Evolutionary conservation across 176 grass and related monocot species (phyloP), one percentile per base, ranked within the genome.

Genomic region (Melocanna baccifera): DNA sequence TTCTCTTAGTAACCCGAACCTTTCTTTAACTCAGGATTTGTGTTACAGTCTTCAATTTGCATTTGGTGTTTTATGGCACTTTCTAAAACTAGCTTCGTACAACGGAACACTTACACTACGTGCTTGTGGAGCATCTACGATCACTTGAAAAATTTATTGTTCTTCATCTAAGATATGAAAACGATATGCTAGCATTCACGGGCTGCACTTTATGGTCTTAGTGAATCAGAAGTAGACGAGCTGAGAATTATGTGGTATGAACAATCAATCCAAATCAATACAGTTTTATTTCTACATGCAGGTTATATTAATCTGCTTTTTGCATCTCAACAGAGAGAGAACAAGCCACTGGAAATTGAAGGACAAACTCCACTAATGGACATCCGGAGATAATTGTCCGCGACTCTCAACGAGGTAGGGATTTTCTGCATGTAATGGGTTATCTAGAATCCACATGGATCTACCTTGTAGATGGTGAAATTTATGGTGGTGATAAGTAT

Each of bases 291-390:
- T 86, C 22, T 74, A 14, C 19, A 69, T 69, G 41, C 40, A 62
- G 50, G 39, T 78, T 67, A 22, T 78, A 78, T 77, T 73, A 67
- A 75, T 42, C 74, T 71, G 7, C 46, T 72, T 83, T 78, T 12
- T 83, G 16, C 63, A 28, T 87, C 36, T 79, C 12, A 74, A 64
- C 65, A 98, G 96, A 83, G 83, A 94, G 81, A 92, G 77, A 82
- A 98, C 93, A 87, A 96, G 81, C 78, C 96, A 96, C 73, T 98
- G 96, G 96, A 98, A 94, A 88, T 32, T 94, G 87, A 96, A 98
- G 83, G 89, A 89, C 69, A 95, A 94, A 96, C 70, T 90, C 93
- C 74, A 92, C 91, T 28, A 98, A 89, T 89, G 94, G 77, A 88
- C 89, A 87, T 72, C 83, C 70, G 86, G 81, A 68, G 96, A 91